phyloP scores from a whole-genome alignment of 176 grass and related monocot genomes.

The Pontederia crassipes region DNA sequence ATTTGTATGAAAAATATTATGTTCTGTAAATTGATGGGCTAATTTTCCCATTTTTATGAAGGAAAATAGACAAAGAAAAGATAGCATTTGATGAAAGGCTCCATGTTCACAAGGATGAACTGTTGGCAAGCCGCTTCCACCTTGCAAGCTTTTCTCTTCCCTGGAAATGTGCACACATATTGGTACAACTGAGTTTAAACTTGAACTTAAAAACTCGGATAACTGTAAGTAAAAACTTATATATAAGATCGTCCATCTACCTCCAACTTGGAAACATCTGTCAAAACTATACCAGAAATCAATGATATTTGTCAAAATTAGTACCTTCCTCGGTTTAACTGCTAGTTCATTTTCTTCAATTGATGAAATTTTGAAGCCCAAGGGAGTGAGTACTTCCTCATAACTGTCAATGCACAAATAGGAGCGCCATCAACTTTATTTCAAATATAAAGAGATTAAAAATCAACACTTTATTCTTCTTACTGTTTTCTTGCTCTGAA shows the following conservation, averaged over 20 bases:
- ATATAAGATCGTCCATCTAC: neutral
- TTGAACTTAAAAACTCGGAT: no score
- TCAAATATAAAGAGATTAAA: neutral
- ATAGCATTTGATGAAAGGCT: no score
- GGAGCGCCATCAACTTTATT: neutral
- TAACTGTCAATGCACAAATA: conserved; percentile 18
- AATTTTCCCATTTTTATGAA: no score
- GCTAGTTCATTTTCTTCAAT: conserved; percentile 44
- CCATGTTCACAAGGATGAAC: neutral
- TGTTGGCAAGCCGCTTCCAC: conserved; percentile 18
- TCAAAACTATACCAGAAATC: neutral
- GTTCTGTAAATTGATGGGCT: no score
- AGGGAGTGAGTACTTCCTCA: conserved; percentile 28
- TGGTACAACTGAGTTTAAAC: no score
- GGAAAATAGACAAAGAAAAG: no score
- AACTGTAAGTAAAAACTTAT: neutral
- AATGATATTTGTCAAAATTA: neutral
- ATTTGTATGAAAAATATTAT: no score
- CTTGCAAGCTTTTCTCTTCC: conserved; percentile 34
- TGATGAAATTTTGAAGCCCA: conserved; percentile 20
- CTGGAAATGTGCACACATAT: neutral
- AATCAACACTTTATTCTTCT: neutral
- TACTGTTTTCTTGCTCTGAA: neutral
- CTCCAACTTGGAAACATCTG: neutral
- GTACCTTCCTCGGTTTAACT: conserved; percentile 31